A percentile compares a stretch with the other conserved stretches of the same genome.
These are phyloP conservation scores for Gymnopus androsaceus DNA, from an alignment of 1,284 basidiomycete species.

Conservation along the genomic window DNA sequence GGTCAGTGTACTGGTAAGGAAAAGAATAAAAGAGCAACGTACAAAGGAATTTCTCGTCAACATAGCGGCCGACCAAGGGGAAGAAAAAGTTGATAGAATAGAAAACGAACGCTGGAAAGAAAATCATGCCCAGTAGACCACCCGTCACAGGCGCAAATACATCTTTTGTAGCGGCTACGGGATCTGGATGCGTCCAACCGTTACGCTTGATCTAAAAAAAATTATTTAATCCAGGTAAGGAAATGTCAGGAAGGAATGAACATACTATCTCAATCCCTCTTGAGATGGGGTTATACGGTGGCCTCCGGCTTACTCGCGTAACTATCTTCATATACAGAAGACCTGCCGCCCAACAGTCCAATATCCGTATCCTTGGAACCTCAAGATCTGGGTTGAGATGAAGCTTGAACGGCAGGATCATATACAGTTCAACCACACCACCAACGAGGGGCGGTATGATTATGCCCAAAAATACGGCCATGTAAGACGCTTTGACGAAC, in stretches of 20 bases:
- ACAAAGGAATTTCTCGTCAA: constrained; percentile 62
- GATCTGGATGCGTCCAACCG: constrained; percentile 73
- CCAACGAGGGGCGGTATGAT: constrained; percentile 76
- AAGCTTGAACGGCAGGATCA: constrained; percentile 71
- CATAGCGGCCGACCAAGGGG: constrained; percentile 33
- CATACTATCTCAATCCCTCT: constrained; percentile 63
- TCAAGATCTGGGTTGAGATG: constrained; percentile 51
- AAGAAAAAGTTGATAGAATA: constrained; percentile 45
- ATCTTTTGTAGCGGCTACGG: constrained; percentile 63
- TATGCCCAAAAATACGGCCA: constrained; percentile 68
- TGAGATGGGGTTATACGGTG: constrained; percentile 50
- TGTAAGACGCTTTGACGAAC: constrained; percentile 62
- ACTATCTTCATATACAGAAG: constrained; percentile 73
- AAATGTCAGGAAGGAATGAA: constrained; percentile 4
- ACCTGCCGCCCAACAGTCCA: constrained; percentile 83
- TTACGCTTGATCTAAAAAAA: constrained; percentile 56
- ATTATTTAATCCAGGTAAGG: constrained; percentile 17
- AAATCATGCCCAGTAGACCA: constrained; percentile 61
- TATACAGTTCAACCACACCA: constrained; percentile 74
- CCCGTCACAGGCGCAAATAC: constrained; percentile 62
- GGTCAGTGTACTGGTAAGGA: constrained; percentile 1
- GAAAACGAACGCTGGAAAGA: constrained; percentile 56
- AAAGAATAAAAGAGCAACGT: constrained; percentile 33
- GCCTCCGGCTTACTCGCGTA: constrained; percentile 54
- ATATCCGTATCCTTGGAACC: constrained; percentile 69